Evolutionary conservation across 2,329 filamentous ascomycete species (phyloP).

Genomic region (Aspergillus sojae): DNA sequence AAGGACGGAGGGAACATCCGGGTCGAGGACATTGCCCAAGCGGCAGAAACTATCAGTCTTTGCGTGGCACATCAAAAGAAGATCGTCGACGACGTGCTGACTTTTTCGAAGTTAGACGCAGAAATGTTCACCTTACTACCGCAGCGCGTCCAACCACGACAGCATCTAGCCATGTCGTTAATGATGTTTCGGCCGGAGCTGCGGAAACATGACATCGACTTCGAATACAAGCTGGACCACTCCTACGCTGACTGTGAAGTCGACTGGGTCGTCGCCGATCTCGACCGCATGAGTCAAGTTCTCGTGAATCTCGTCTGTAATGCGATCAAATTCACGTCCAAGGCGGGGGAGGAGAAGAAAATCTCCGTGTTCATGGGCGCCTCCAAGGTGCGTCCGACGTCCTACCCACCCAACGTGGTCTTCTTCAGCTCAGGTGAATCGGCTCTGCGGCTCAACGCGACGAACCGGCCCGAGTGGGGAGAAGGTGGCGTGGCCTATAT

Average conservation of each 20-base stretch:
- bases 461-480: constrained; percentile 56
- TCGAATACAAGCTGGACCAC: constrained; percentile 65
- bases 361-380: constrained; percentile 60
- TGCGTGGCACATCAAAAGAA: constrained; percentile 80
- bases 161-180: constrained; percentile 66
- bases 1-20: constrained; percentile 32
- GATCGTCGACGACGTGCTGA: constrained; percentile 75
- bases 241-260: constrained; percentile 62
- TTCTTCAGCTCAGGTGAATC: constrained; percentile 30
- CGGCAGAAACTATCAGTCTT: constrained; percentile 74
- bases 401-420: constrained; percentile 39
- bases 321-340: constrained; percentile 77
- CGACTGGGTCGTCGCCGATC: constrained; percentile 71
- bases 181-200: constrained; percentile 81
- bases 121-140: constrained; percentile 73
- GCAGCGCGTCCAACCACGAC: constrained; percentile 67
- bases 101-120: constrained; percentile 74
- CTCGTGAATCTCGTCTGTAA: constrained; percentile 81
- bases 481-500: constrained; percentile 64
- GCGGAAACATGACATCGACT: constrained; percentile 67
- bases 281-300: constrained; percentile 74
- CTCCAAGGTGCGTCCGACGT: constrained; percentile 48
- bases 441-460: constrained; percentile 32
- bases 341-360: constrained; percentile 39
- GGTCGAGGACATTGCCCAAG: constrained; percentile 66